These are phyloP conservation scores for Amoebophrya sp. DNA, from an alignment of 169 alveolate species.

Conservation along the genomic window DNA sequence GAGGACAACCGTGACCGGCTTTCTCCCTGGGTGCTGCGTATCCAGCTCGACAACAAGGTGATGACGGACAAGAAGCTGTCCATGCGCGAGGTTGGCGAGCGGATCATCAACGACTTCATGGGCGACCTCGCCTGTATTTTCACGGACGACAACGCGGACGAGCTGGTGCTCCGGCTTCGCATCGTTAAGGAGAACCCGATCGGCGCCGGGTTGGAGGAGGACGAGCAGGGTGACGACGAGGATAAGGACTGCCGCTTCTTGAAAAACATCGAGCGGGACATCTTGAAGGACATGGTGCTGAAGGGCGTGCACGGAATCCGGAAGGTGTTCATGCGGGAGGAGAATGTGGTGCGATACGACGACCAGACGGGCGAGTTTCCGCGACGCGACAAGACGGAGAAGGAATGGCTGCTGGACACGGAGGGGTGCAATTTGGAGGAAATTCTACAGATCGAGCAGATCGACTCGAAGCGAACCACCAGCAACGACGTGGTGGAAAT, in stretches of 20 bases:
- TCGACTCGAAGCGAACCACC: constrained; percentile 81
- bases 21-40: constrained; percentile 89
- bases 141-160: constrained; percentile 93
- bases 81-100: constrained; percentile 78
- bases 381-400: constrained; percentile 37
- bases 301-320: constrained; percentile 76
- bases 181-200: constrained; percentile 52
- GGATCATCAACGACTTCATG: constrained; percentile 66
- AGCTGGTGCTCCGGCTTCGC: constrained; percentile 83
- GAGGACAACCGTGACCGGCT: constrained; percentile 49
- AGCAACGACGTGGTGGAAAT: constrained; percentile 96
- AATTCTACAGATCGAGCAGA: constrained; percentile 58
- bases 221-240: background rate
- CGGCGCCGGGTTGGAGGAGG: background rate
- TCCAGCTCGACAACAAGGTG: constrained; percentile 79
- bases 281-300: constrained; percentile 49
- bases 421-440: constrained; percentile 94
- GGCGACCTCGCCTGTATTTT: constrained; percentile 82
- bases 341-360: constrained; percentile 68
- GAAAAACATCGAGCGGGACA: constrained; percentile 44
- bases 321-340: constrained; percentile 93
- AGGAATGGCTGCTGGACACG: constrained; percentile 96
- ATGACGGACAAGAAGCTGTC: constrained; percentile 88
- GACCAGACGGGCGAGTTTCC: constrained; percentile 65
- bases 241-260: constrained; percentile 42